Conservation (phyloP, 306 rosid species). For the Cucumis melo region DNA sequence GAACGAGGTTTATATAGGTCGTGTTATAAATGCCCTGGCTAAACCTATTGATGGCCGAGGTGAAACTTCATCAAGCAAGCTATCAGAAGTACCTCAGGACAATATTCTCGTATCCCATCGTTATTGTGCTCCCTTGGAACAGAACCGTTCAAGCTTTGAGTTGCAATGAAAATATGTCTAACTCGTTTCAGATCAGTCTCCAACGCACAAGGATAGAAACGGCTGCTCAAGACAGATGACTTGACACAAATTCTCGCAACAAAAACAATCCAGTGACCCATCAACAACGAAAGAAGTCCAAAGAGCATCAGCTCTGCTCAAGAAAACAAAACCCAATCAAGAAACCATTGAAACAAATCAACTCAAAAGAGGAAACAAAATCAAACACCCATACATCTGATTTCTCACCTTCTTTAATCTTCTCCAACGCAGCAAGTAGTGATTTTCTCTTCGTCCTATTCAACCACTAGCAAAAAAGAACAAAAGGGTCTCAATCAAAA, state of each 20-base stretch:
- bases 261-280: conserved; percentile 78
- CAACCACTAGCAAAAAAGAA: conserved; percentile 41
- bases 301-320: conserved; percentile 78
- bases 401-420: conserved; percentile 64
- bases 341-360: background rate
- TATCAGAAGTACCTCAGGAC: conserved; percentile 47
- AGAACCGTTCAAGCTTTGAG: conserved; percentile 26
- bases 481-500: background rate
- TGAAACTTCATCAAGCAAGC: background rate
- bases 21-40: no score
- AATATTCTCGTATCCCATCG: conserved; percentile 25
- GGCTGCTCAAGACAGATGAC: conserved; percentile 43
- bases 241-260: conserved; percentile 86
- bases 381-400: background rate
- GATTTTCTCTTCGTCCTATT: conserved; percentile 65
- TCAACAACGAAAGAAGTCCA: conserved; percentile 74
- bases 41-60: no score
- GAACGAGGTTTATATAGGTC: no score
- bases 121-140: conserved; percentile 19
- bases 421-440: conserved; percentile 63
- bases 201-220: conserved; percentile 59
- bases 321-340: conserved; percentile 1
- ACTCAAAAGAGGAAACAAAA: background rate
- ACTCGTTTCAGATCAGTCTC: conserved; percentile 10
- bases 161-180: conserved; percentile 13